Evolutionary conservation across 352 stramenopile species (phyloP).

Genomic region (Phytopythium chamaehyphon): DNA sequence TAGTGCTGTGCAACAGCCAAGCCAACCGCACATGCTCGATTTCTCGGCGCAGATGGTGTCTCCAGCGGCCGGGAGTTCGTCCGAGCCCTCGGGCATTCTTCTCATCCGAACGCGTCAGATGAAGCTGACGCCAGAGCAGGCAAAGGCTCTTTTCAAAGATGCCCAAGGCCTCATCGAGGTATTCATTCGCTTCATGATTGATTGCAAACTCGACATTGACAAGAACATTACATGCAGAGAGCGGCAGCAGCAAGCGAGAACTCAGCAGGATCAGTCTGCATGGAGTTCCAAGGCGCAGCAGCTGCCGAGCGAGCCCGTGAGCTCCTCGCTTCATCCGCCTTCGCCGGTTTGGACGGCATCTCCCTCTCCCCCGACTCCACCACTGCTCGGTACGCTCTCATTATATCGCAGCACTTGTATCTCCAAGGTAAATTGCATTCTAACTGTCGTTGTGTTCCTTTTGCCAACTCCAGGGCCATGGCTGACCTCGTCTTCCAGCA

Average conservation of each 20-base stretch:
- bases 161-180: constrained; percentile 12
- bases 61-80: constrained; percentile 3
- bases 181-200: not conserved
- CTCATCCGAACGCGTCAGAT: constrained; percentile 54
- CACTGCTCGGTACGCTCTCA: constrained; percentile 25
- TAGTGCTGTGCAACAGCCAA: constrained; percentile 18
- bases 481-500: constrained; percentile 44
- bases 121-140: constrained; percentile 33
- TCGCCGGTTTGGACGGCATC: constrained; percentile 13
- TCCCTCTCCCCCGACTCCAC: constrained; percentile 25
- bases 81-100: constrained; percentile 6
- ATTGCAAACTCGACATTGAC: too few species aligned
- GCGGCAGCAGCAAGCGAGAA: constrained; percentile 19
- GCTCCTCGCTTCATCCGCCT: constrained; percentile 18
- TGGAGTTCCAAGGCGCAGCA: constrained; percentile 48
- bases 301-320: constrained; percentile 15
- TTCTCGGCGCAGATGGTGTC: constrained; percentile 32
- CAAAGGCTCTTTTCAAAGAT: constrained; percentile 27
- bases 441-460: constrained; percentile 3
- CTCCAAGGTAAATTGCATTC: too few species aligned
- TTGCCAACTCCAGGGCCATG: constrained; percentile 19
- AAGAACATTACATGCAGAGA: constrained; percentile 17
- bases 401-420: too few species aligned
- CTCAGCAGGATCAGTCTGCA: constrained; percentile 37
- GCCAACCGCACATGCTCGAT: constrained; percentile 35